phyloP scores from a whole-genome alignment of 495 filamentous ascomycete genomes.

The Penicillium coffeae region DNA sequence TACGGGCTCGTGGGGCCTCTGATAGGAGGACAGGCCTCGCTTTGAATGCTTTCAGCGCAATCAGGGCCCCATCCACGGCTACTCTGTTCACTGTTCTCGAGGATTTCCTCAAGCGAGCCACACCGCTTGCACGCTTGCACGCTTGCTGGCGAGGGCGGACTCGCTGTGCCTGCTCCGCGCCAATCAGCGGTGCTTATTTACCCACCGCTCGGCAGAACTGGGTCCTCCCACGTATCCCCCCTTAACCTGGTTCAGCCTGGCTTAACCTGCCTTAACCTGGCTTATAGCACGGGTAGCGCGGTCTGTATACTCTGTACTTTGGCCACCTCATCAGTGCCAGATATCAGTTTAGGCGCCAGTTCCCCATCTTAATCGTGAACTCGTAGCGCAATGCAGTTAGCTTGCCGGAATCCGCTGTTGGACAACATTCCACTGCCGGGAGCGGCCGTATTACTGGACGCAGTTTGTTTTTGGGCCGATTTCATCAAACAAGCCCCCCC shows the following conservation, averaged over 20 bases:
- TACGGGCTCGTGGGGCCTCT: no score
- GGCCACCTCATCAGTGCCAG: neutral
- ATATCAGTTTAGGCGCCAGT: neutral
- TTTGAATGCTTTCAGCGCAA: no score
- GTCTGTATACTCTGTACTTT: neutral
- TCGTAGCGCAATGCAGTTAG: no score
- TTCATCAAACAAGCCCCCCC: neutral
- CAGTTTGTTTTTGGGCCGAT: neutral
- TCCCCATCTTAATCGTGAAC: neutral
- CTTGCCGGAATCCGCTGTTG: neutral
- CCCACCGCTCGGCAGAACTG: neutral
- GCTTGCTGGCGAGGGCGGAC: no score
- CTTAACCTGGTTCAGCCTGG: neutral
- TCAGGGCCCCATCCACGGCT: no score
- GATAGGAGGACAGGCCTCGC: no score
- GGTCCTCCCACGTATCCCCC: no score
- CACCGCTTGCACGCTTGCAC: no score
- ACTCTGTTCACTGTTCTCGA: no score
- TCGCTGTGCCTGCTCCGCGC: no score
- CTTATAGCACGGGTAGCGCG: neutral
- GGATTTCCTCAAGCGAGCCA: neutral
- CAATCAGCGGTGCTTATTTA: neutral
- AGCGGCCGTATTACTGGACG: neutral
- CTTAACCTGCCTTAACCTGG: neutral
- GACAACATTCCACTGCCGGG: neutral